A percentile compares a stretch with the other conserved stretches of the same genome.
These are phyloP conservation scores for Phylloporus arenicola DNA, from an alignment of 768 basidiomycete genomes.

Conservation along the genomic window DNA sequence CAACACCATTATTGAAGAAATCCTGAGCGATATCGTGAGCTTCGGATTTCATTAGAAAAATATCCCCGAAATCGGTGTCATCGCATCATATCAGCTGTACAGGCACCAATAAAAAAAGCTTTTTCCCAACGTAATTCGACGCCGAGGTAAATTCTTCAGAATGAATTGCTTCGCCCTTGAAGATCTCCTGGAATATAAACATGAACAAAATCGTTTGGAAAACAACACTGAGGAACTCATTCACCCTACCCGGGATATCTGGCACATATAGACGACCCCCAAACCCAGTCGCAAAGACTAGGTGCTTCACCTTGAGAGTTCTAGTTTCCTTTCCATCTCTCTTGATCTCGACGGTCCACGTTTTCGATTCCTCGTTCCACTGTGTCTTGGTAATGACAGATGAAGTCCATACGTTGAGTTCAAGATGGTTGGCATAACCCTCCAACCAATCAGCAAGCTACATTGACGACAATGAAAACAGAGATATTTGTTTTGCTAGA, in stretches of 20 bases:
- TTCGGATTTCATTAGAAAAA: constrained; percentile 10
- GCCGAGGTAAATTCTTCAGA: constrained; percentile 47
- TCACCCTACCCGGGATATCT: constrained; percentile 39
- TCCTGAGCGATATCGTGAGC: constrained; percentile 38
- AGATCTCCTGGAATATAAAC: constrained; percentile 33
- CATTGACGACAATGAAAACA: background rate
- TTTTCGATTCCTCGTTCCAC: constrained; percentile 34
- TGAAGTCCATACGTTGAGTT: constrained; percentile 61
- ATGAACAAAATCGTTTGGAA: background rate
- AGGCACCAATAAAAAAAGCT: constrained; percentile 66
- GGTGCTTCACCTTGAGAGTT: constrained; percentile 40
- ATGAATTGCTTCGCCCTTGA: constrained; percentile 52
- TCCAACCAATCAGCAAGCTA: constrained; percentile 66
- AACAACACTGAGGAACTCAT: background rate
- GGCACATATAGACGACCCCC: constrained; percentile 43
- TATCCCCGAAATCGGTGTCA: background rate
- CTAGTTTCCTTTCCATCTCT: constrained; percentile 30
- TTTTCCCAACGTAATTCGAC: constrained; percentile 51
- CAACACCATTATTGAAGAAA: constrained; percentile 25
- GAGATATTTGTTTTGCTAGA: no score
- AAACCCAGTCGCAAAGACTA: constrained; percentile 55
- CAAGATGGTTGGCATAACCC: constrained; percentile 51
- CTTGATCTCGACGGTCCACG: constrained; percentile 43
- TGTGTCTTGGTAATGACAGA: constrained; percentile 36
- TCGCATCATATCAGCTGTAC: constrained; percentile 47